Evolutionary conservation across 768 basidiomycete species (phyloP), one percentile per base, ranked within the genome.

Genomic region (Psilocybe cyanescens): DNA sequence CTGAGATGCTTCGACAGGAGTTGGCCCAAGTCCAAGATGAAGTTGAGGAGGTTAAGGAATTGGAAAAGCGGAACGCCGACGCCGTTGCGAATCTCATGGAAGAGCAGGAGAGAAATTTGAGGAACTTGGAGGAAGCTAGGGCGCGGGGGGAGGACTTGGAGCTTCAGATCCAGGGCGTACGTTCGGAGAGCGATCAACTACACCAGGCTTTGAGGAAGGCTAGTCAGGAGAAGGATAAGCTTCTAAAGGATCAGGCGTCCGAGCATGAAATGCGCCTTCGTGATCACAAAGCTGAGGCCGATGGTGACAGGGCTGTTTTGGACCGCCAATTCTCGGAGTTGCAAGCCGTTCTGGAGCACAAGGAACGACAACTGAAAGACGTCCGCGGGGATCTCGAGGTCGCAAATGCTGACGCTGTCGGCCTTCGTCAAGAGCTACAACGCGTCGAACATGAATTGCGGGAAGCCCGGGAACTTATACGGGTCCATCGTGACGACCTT

Each of bases 271-370:
- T 81, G 19, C 79, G 82, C 52, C 86, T 97, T 63, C 85, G 94
- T 1, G 95, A 97, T 71, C 92, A 95, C 67, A 89, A 91, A 57
- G 91, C 91, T 2, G 96, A 99, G 73, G 92, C 95, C 12, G 94
- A 97, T 68, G 92, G 95, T 1, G 95, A 98, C 72, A 86, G 94
- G 7, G 95, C 95, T 0, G 94, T 97, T 12, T 79, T 97, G 49
- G 95, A 97, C 74, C 88, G 95, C 53, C 91, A 95, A 72, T 89
- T 91, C 71, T 86, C 84, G 44, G 91, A 92, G 70, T 76, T 92
- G 39, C 83, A 84, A 65, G 86, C 85, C 1, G 79, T 81, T 7
- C 75, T 89, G 53, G 91, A 90, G 58, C 79, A 83, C 59, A 78
- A 81, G 12, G 83, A 86, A 56, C 81, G 83, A 8, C 84, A 90